Percentiles rank a stretch among this genome's conserved stretches.
These are phyloP conservation scores for Amanita molliuscula DNA, from an alignment of 768 basidiomycete genomes.

Conservation along the genomic window DNA sequence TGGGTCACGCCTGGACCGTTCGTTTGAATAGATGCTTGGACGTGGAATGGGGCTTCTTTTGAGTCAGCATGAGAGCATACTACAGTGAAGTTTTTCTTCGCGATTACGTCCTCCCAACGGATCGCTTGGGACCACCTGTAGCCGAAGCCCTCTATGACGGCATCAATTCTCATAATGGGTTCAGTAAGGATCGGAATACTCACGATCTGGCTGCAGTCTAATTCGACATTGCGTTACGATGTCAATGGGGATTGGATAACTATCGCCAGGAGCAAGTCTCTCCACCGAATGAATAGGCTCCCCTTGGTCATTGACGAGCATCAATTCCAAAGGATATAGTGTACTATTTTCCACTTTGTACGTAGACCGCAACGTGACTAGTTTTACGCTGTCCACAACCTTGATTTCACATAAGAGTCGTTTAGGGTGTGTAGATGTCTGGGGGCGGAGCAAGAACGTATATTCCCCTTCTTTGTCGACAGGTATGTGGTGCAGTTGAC, in stretches of 20 bases:
- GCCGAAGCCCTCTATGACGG: slow-evolving; percentile 76
- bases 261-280: slow-evolving; percentile 85
- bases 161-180: neutral
- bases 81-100: slow-evolving; percentile 60
- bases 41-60: slow-evolving; percentile 83
- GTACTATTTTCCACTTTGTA: slow-evolving; percentile 89
- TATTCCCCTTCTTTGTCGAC: slow-evolving; percentile 94
- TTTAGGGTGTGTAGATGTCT: slow-evolving; percentile 60
- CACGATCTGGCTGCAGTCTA: slow-evolving; percentile 87
- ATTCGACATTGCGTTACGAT: slow-evolving; percentile 75
- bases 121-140: slow-evolving; percentile 88
- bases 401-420: slow-evolving; percentile 84
- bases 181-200: slow-evolving; percentile 18
- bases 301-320: slow-evolving; percentile 77
- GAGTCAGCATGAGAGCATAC: slow-evolving; percentile 77
- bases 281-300: slow-evolving; percentile 74
- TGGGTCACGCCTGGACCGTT: slow-evolving; percentile 41
- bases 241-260: slow-evolving; percentile 85
- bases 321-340: slow-evolving; percentile 85
- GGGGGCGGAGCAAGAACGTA: slow-evolving; percentile 76
- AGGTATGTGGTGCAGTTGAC: slow-evolving; percentile 76
- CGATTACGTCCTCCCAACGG: slow-evolving; percentile 81
- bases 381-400: slow-evolving; percentile 86
- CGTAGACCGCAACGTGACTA: slow-evolving; percentile 88
- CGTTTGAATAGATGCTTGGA: slow-evolving; percentile 85